Conservation (phyloP, 345 rosid genomes). For the Linum trigynum region DNA sequence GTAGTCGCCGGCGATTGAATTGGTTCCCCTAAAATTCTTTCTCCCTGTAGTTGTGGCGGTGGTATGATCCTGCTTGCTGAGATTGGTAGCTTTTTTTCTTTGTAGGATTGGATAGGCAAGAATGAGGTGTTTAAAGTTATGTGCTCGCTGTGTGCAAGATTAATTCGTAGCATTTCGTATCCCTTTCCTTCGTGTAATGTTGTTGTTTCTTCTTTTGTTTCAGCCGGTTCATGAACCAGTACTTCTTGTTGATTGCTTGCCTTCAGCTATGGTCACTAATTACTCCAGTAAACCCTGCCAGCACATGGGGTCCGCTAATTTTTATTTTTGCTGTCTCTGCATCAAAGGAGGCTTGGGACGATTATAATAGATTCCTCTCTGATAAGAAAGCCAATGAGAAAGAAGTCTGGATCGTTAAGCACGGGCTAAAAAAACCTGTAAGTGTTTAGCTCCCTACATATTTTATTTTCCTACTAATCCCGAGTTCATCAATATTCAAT, state of each 20-base stretch:
- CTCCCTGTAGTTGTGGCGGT: too few species aligned
- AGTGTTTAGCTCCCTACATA: not conserved
- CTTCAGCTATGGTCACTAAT: slow-evolving; percentile 99
- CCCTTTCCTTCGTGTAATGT: slow-evolving; percentile 1
- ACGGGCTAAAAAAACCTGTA: slow-evolving; percentile 79
- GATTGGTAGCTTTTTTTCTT: not conserved
- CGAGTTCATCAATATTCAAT: not conserved
- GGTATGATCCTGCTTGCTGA: not conserved
- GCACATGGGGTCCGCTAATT: slow-evolving; percentile 98
- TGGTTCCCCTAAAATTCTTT: not conserved
- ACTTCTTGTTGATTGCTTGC: slow-evolving; percentile 96
- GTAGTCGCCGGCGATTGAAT: not conserved
- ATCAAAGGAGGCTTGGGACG: slow-evolving; percentile 99
- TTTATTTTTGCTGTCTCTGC: slow-evolving; percentile 95
- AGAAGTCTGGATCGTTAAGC: slow-evolving; percentile 83
- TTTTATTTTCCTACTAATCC: not conserved
- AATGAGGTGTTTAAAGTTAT: not conserved
- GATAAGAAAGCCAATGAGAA: slow-evolving; percentile 97
- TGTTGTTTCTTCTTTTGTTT: slow-evolving; percentile 14
- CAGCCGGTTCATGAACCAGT: slow-evolving; percentile 99
- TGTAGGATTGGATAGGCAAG: not conserved
- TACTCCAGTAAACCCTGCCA: slow-evolving; percentile 98
- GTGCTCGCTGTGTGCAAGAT: not conserved
- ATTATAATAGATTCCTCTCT: slow-evolving; percentile 84
- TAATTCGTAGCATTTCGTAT: not conserved